Conservation (phyloP, 495 filamentous ascomycete species). For the Xylaria nigripes region DNA sequence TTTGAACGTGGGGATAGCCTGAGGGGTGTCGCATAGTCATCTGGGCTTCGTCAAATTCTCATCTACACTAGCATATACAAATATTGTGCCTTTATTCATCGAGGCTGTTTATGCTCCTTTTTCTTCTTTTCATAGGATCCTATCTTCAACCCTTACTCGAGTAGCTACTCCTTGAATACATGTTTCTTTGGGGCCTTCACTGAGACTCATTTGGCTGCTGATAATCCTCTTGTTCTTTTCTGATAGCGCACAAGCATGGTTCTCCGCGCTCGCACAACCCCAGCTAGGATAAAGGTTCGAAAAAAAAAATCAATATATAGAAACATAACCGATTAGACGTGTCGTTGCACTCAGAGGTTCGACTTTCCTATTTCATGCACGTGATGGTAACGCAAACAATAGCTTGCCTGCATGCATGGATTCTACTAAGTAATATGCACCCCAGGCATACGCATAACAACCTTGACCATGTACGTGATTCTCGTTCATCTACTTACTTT, state of each 20-base stretch:
- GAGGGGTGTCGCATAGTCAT: too few species aligned
- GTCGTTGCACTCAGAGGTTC: neutral
- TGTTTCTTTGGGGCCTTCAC: neutral
- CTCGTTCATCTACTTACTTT: neutral
- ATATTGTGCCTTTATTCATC: too few species aligned
- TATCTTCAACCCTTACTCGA: too few species aligned
- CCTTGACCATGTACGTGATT: conserved; percentile 6
- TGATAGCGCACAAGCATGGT: neutral
- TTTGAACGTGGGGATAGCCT: neutral
- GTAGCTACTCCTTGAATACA: too few species aligned
- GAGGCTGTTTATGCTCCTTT: too few species aligned
- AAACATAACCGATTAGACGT: neutral
- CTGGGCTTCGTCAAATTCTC: too few species aligned
- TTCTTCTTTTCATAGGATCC: too few species aligned
- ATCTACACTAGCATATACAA: too few species aligned
- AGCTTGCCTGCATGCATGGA: conserved; percentile 7
- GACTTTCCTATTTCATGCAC: conserved; percentile 2
- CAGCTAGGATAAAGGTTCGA: neutral
- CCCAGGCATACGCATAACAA: conserved; percentile 5
- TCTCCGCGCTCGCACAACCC: neutral
- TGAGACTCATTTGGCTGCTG: neutral
- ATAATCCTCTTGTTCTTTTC: neutral
- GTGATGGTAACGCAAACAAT: conserved; percentile 9
- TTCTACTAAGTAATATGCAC: conserved; percentile 7
- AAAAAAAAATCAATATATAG: neutral